A percentile compares a stretch with the other conserved stretches of the same genome.
phyloP scores from a whole-genome alignment of 441 rosid genomes.

The Croton setiger region DNA sequence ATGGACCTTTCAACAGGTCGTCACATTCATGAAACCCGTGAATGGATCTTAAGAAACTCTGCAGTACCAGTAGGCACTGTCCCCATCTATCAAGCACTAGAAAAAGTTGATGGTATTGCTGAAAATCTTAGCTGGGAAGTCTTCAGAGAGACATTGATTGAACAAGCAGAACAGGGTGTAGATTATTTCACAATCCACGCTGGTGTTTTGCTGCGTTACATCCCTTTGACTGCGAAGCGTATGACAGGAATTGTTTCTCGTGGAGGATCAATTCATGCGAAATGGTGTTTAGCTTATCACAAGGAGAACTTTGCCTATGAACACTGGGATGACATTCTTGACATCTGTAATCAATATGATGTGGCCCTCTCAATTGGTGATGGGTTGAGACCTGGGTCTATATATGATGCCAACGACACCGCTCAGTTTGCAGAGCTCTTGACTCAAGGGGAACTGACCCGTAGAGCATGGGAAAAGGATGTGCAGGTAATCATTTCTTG shows the following conservation, averaged over 20 bases:
- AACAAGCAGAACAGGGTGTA: constrained; percentile 98
- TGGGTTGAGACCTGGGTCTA: constrained; percentile 94
- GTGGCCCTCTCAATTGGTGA: constrained; percentile 96
- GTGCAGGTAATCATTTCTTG: constrained; percentile 68
- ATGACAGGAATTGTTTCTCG: constrained; percentile 98
- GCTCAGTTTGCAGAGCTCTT: constrained; percentile 98
- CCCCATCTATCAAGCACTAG: constrained; percentile 96
- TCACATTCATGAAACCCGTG: constrained; percentile 98
- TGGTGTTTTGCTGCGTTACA: constrained; percentile 81
- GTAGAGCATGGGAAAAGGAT: constrained; percentile 96
- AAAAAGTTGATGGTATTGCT: constrained; percentile 88
- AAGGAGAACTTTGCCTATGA: constrained; percentile 96
- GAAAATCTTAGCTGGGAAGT: constrained; percentile 95
- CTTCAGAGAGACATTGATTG: constrained; percentile 83
- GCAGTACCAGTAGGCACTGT: constrained; percentile 95
- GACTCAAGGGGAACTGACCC: constrained; percentile 96
- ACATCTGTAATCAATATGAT: constrained; percentile 92
- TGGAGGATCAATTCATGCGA: constrained; percentile 96
- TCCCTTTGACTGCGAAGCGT: constrained; percentile 87
- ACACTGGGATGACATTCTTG: constrained; percentile 97
- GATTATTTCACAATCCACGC: constrained; percentile 98
- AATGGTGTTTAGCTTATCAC: constrained; percentile 95
- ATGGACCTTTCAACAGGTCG: constrained; percentile 99
- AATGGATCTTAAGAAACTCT: constrained; percentile 91
- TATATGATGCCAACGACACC: constrained; percentile 94